Base-by-base conservation (phyloP, 2,329 filamentous ascomycete genomes). In the Myriosclerotinia curreyana region DNA sequence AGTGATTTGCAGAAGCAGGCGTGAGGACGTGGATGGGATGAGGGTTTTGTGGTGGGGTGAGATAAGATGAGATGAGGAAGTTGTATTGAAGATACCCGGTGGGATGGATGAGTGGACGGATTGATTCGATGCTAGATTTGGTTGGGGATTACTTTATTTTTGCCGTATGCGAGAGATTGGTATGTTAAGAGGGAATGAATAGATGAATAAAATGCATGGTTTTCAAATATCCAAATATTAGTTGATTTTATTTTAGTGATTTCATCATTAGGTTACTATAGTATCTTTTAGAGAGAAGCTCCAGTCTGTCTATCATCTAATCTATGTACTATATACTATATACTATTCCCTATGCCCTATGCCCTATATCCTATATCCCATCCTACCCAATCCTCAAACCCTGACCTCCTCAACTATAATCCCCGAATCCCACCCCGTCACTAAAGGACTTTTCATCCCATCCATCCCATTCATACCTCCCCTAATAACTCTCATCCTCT, bases 1-100 rank as follows among this genome's bases (percentile, higher is more conserved):
- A 79, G 83, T 46, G 92, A 96, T 73, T 82, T 96, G 64, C 79
- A 89, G 77, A 93, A 91, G 84, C 71, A 75, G 40, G 66, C n/a
- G 70, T 68, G 54, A 44, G 14, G 38, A 36, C 34, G 53, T 56
- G 38, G 28, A 28, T 17, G 31, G 15, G 8, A 36, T 42, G 56
- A 44, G 42, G 20, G 36, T 38, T 31, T 31, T 31, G 28, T 31
- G n/a, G 22, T 22, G 3, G 5, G 44, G 20, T 3, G 6, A 25
- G 44, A 3, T 4, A 12, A n/a, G 8, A 11, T 9, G 15, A 1
- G 6, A 3, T 46, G 28, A 22, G 11, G 2, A 5, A 17, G 14
- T 46, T 15, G 40, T 12, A 42, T 44, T n/a, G 12, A 9, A 17
- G 53, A 55, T 55, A 44, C 22, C 53, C 40, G n/a, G 20, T 38